Percentiles rank a stretch among this genome's conserved stretches.
Evolutionary conservation across 257 asterid genomes (phyloP).

Genomic region (Orobanche coerulescens): DNA sequence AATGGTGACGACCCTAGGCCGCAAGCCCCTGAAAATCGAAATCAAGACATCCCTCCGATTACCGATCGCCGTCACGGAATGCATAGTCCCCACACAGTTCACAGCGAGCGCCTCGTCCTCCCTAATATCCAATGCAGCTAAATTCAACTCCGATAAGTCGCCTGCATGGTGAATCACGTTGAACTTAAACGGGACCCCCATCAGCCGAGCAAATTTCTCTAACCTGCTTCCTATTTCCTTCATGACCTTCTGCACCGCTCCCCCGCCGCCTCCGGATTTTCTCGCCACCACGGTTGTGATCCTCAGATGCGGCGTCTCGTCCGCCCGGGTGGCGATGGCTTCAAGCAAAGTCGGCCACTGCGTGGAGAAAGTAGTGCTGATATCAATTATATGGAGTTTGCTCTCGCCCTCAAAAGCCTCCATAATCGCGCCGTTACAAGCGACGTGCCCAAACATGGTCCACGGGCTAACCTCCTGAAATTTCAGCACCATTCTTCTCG

Average conservation of each 20-base stretch:
- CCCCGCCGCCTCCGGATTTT: conserved; percentile 18
- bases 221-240: conserved; percentile 71
- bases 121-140: conserved; percentile 40
- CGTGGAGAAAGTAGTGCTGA: conserved; percentile 83
- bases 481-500: conserved; percentile 57
- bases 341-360: conserved; percentile 98
- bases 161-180: conserved; percentile 61
- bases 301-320: conserved; percentile 83
- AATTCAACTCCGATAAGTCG: conserved; percentile 59
- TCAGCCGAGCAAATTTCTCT: conserved; percentile 91
- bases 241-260: conserved; percentile 57
- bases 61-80: conserved; percentile 42
- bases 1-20: conserved; percentile 59
- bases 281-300: conserved; percentile 60
- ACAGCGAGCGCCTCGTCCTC: conserved; percentile 78
- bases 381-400: conserved; percentile 64
- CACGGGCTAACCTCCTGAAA: conserved; percentile 96
- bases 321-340: conserved; percentile 84
- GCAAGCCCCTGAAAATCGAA: conserved; percentile 46
- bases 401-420: conserved; percentile 84
- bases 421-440: conserved; percentile 86
- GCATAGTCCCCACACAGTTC: conserved; percentile 68
- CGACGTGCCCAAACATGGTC: conserved; percentile 89
- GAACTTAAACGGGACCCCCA: conserved; percentile 91
- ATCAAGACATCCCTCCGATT: conserved; percentile 46